Percentiles rank a stretch among this genome's conserved stretches.
Conservation (phyloP, 495 filamentous ascomycete genomes). For the Penicillium cinerascens region DNA sequence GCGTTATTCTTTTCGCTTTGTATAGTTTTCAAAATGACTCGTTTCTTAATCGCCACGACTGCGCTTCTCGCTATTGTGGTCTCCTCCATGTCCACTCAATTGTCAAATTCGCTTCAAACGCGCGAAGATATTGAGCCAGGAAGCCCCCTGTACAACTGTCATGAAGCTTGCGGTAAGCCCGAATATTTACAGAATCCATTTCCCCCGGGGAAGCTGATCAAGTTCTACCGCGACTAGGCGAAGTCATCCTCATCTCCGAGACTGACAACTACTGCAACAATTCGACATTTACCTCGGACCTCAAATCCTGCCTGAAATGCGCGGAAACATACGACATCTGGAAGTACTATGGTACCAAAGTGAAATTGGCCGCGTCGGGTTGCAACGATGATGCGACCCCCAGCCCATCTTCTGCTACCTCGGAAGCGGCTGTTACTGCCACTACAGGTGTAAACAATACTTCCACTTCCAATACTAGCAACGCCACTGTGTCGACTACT, state of each 20-base stretch:
- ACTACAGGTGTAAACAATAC: slow-evolving; percentile 3
- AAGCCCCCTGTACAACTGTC: slow-evolving; percentile 44
- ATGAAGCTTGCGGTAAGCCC: slow-evolving; percentile 46
- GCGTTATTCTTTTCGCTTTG: neutral
- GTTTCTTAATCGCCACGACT: slow-evolving; percentile 1
- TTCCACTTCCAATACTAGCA: neutral
- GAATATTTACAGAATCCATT: too few relatives aligned
- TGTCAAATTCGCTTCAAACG: neutral
- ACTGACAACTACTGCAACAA: slow-evolving; percentile 37
- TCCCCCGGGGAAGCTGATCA: too few relatives aligned
- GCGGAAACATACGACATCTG: slow-evolving; percentile 47
- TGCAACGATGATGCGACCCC: slow-evolving; percentile 43
- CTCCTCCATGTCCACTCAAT: slow-evolving; percentile 9
- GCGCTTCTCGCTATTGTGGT: slow-evolving; percentile 9
- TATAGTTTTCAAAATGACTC: slow-evolving; percentile 5
- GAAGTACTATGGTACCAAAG: slow-evolving; percentile 39
- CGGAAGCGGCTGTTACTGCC: slow-evolving; percentile 6
- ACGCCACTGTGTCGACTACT: neutral
- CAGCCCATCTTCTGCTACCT: slow-evolving; percentile 15
- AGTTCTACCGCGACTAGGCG: slow-evolving; percentile 24
- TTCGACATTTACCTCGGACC: slow-evolving; percentile 37
- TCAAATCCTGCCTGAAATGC: slow-evolving; percentile 42
- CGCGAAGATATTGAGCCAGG: slow-evolving; percentile 30
- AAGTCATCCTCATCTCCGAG: slow-evolving; percentile 36
- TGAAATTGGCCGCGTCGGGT: slow-evolving; percentile 27